A percentile compares a stretch with the other conserved stretches of the same genome.
Evolutionary conservation across 805 yeast genomes (phyloP).

Genomic region (Metschnikowia lachancei): DNA sequence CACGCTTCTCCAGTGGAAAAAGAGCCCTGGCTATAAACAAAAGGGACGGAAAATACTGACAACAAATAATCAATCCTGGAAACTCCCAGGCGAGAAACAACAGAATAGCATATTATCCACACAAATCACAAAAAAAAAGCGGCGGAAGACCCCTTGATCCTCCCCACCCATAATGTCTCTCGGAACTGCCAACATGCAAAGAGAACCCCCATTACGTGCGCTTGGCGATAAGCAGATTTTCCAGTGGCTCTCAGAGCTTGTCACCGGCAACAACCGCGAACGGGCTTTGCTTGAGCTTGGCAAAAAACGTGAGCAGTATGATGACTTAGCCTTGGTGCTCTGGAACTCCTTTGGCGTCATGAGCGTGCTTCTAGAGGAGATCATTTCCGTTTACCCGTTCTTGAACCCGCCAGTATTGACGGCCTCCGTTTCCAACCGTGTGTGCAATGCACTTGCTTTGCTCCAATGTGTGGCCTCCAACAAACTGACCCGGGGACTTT

Average conservation of each 20-base stretch:
- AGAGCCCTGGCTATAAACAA: too few relatives aligned
- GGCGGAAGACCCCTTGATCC: too few relatives aligned
- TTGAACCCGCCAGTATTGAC: conserved; percentile 83
- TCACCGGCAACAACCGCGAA: conserved; percentile 87
- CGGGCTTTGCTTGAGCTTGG: conserved; percentile 91
- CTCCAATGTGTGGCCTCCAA: conserved; percentile 97
- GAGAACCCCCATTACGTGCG: conserved; percentile 24
- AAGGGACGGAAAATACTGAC: too few relatives aligned
- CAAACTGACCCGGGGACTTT: conserved; percentile 80
- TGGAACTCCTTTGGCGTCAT: conserved; percentile 98
- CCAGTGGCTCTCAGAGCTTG: conserved; percentile 86
- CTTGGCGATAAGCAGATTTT: conserved; percentile 73
- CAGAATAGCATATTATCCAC: too few relatives aligned
- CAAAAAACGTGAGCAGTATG: conserved; percentile 90
- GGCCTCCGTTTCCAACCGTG: conserved; percentile 85
- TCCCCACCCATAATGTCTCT: not conserved
- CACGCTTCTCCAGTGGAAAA: too few relatives aligned
- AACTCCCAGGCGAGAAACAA: too few relatives aligned
- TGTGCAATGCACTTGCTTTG: conserved; percentile 91
- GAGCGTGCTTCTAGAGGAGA: conserved; percentile 87
- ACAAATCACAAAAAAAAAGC: too few relatives aligned
- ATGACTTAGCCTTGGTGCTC: conserved; percentile 84
- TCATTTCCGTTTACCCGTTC: conserved; percentile 84
- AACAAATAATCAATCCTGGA: too few relatives aligned
- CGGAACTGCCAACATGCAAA: conserved; percentile 2